Evolutionary conservation across 225 moss, liverwort and hornwort species (phyloP), one percentile per base, ranked within the genome.

Genomic region (Ulota crispa): DNA sequence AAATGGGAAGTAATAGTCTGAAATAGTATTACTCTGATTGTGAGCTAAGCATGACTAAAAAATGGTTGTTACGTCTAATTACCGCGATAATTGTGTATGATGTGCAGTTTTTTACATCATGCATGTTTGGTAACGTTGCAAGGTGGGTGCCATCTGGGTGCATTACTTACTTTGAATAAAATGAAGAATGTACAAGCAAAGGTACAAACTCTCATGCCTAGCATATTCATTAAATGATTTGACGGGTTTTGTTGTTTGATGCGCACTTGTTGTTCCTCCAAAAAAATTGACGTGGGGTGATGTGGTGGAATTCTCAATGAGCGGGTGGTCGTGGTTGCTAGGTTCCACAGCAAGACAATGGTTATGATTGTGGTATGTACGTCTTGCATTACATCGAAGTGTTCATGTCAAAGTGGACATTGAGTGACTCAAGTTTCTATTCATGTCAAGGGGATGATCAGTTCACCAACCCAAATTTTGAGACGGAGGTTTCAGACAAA

Each of bases 181-280:
- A 72, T 85, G 81, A 81, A 56, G 26, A 77, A 76, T 55, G 24
- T 75, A 4, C 47, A 62, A 41, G 63, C 26, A 7, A 31, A 80
- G 68, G 80, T 80, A 68, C 41, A 2, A 5, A 34, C 9, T 3
- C 0, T 21, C 8, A 0, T 23, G 4, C 2, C 1, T n/a, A 3
- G 13, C 12, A 0, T 0, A 3, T 18, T 0, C 1, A 0, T 39
- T 0, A 6, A 1, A 10, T 6, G 0, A 23, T 0, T 43, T 13
- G 61, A 75, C 0, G 5, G 24, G 0, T 41, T 42, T 0, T 42
- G 7, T 28, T 0, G 13, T 2, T 2, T 28, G 4, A 2, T 1
- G 1, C 30, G 8, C 13, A 13, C 0, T 43, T 43, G 2, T 28
- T 42, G 2, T 75, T 0, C 0, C 26, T 45, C 0, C 14, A 7